Percentiles rank a stretch among this genome's conserved stretches.
Conservation (phyloP, 345 rosid genomes). For the Lumnitzera littorea region DNA sequence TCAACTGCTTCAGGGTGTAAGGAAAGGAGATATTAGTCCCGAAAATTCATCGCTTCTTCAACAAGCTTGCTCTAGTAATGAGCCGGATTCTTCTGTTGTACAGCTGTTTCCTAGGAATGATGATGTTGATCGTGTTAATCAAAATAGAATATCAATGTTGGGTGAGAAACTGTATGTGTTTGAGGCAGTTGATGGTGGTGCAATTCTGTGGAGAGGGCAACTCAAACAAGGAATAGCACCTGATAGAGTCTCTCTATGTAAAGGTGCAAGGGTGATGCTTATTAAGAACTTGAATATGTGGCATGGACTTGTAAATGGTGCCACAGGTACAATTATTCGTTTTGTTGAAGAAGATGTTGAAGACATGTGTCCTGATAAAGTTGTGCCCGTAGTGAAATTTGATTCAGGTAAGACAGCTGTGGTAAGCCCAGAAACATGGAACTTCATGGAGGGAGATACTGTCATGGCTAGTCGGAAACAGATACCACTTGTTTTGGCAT, state of each 20-base stretch:
- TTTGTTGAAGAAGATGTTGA: slow-evolving; percentile 1
- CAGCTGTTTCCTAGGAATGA: slow-evolving; percentile 19
- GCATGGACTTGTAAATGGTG: slow-evolving; percentile 18
- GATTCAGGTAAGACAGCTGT: slow-evolving; percentile 13
- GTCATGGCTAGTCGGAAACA: slow-evolving; percentile 16
- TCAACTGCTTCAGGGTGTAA: slow-evolving; percentile 16
- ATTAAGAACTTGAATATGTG: slow-evolving; percentile 14
- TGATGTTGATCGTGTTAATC: slow-evolving; percentile 17
- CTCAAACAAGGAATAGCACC: slow-evolving; percentile 16
- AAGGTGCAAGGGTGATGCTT: slow-evolving; percentile 24
- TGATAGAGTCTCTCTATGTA: slow-evolving; percentile 9
- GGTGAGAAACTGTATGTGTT: slow-evolving; percentile 6
- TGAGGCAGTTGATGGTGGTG: slow-evolving; percentile 14
- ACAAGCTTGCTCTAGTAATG: slow-evolving; percentile 6
- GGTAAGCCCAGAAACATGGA: slow-evolving; percentile 11
- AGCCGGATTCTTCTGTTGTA: slow-evolving; percentile 15
- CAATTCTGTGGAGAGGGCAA: slow-evolving; percentile 3
- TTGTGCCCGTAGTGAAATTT: slow-evolving; percentile 18
- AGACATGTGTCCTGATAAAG: slow-evolving; percentile 4
- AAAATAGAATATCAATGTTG: slow-evolving; percentile 13
- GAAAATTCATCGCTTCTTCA: slow-evolving; percentile 13
- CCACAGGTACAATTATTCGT: slow-evolving; percentile 16
- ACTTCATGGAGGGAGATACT: slow-evolving; percentile 5
- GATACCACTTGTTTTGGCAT: slow-evolving; percentile 21
- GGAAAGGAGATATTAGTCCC: slow-evolving; percentile 20